phyloP scores from a whole-genome alignment of 2,329 filamentous ascomycete species.

The Aureobasidium zeae region DNA sequence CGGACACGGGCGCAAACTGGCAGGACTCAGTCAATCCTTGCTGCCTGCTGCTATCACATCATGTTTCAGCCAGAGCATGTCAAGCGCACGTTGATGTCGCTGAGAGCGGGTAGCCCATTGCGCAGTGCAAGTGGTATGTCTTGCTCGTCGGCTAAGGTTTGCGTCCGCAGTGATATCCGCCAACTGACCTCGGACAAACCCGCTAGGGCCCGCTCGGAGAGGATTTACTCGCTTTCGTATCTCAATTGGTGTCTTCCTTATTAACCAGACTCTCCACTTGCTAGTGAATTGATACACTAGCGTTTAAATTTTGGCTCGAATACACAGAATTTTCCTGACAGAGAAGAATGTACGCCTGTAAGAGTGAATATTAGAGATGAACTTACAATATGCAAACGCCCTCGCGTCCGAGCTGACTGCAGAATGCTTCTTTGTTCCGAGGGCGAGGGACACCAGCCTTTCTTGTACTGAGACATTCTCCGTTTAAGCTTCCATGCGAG shows the following conservation, averaged over 20 bases:
- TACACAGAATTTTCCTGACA: slow-evolving; percentile 6
- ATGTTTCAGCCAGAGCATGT: slow-evolving; percentile 7
- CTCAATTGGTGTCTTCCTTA: neutral
- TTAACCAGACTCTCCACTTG: too few relatives aligned
- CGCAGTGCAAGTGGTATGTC: too few relatives aligned
- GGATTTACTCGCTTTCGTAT: neutral
- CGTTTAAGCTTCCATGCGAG: slow-evolving; percentile 11
- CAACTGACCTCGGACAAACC: too few relatives aligned
- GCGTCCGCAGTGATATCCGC: too few relatives aligned
- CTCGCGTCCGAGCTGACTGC: slow-evolving; percentile 8
- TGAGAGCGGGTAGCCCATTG: too few relatives aligned
- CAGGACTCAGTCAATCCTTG: neutral
- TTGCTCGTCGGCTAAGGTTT: too few relatives aligned
- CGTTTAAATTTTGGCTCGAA: neutral
- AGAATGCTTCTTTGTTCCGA: slow-evolving; percentile 3
- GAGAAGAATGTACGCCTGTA: slow-evolving; percentile 13
- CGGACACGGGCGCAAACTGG: slow-evolving; percentile 3
- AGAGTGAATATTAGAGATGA: neutral
- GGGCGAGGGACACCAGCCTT: neutral
- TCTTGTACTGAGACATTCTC: slow-evolving; percentile 8
- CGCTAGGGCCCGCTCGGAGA: too few relatives aligned
- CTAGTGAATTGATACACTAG: neutral
- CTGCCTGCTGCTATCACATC: neutral
- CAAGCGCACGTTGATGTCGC: too few relatives aligned
- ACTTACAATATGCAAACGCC: neutral